Base-by-base conservation (phyloP, 345 rosid genomes). In the Cardamine chenopodiifolia region DNA sequence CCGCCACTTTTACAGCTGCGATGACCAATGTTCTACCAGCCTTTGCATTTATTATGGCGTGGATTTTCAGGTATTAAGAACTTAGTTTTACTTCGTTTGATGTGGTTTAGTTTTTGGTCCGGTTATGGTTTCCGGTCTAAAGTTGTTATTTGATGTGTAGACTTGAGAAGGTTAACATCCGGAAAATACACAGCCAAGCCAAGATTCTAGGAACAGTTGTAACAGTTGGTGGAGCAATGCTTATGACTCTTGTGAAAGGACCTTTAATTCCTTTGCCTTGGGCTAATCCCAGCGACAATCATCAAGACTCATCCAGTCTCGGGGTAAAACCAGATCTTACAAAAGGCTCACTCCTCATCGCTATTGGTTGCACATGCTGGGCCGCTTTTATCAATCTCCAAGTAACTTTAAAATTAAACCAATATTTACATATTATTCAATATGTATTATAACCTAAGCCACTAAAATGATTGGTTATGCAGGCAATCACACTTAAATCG, bases 201-300 rank as follows among this genome's bases (percentile, higher is more conserved):
- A 95, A 91, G 86, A 77, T 90, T 55, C 10, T 86, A n/a, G 97
- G 99, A 40, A 95, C 99, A 5, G 4, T 87, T 22, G 90, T 95
- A 52, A 87, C 97, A 25, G 87, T 92, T 39, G 93, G 93, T 22
- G 99, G 97, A 76, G 99, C 99, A 22, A 90, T 89, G 93, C 15
- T 95, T 15, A 91, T 95, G 97, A 87, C 96, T 35, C 68, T 85
- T 50, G 62, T 87, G 29, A 86, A 85, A 78, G 97, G 97, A 48
- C 81, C 90, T 8, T 62, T 80, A 20, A 7, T 91, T 56, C 79
- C 76, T 22, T 75, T 95, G 35, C 97, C 97, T 18, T 91, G 99
- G 99, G 80, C 86, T n/a, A 77, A 79, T 35, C 71, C 63, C 20
- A 28, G 70, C 22, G 62, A 42, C 26, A 37, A 0, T 54, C 80